Evolutionary conservation across 306 rosid species (phyloP).

Genomic region (Fragaria iinumae): DNA sequence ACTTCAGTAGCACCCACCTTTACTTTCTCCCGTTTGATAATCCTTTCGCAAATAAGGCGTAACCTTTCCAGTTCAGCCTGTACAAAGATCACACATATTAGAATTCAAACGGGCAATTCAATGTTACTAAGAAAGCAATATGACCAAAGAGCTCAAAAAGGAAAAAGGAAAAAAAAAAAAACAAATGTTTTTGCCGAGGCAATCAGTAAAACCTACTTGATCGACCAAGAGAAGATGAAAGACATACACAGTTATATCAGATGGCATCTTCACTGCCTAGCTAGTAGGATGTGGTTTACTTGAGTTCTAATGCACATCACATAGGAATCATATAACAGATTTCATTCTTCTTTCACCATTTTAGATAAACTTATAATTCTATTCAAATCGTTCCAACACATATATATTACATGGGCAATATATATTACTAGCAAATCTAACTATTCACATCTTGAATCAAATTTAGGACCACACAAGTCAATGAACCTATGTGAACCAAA

Average conservation of each 20-base stretch:
- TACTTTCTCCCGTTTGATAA: slow-evolving; percentile 87
- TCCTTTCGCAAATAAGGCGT: slow-evolving; percentile 94
- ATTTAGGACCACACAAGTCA: background rate
- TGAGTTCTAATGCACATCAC: background rate
- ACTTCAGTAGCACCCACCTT: slow-evolving; percentile 50
- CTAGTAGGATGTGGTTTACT: background rate
- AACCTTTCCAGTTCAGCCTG: slow-evolving; percentile 96
- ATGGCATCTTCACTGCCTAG: background rate
- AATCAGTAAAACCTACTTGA: background rate
- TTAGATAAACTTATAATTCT: background rate
- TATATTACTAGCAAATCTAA: background rate
- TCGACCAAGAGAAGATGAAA: background rate
- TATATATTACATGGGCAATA: background rate
- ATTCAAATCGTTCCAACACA: background rate
- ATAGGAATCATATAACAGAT: background rate
- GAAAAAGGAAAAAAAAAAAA: background rate
- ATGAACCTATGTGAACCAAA: background rate
- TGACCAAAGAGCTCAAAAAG: background rate
- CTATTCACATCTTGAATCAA: background rate
- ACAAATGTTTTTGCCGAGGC: no score
- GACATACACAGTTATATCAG: background rate
- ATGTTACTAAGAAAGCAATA: background rate
- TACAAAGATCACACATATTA: slow-evolving; percentile 28
- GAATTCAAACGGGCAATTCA: slow-evolving; percentile 15
- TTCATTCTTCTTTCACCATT: background rate